Base-by-base conservation (phyloP, 371 early-diverging fungal genomes). In the Actinomortierella wolfii region DNA sequence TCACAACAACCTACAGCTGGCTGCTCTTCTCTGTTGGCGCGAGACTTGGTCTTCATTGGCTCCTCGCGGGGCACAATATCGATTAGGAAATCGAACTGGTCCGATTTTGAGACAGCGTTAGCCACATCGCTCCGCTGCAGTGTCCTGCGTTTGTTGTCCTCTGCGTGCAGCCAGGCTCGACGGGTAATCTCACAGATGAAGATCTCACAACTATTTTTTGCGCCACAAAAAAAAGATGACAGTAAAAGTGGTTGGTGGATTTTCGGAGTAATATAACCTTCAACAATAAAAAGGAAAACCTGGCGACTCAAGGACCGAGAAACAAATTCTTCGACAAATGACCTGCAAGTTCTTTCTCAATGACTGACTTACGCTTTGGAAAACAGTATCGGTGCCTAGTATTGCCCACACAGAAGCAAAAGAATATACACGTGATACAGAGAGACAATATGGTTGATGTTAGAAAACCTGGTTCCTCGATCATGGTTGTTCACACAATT, bases 131-230 rank as follows among this genome's bases (percentile, higher is more conserved):
- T 82, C 54, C 89, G 76, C 81, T 97, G 95, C 47, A 97, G 64
- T n/a, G 96, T 97, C 57, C 96, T 81, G 48, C 97, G 81, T 79
- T 96, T 97, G 74, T 87, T 90, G 67, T 94, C 94, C 69, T 97
- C 95, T 6, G 97, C 91, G 62, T 92, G 87, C 62, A 93, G 23
- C 97, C 97, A 98, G 7, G 97, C 88, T 18, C 97, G 82, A 67
- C 93, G 83, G 18, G 97, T 96, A 28, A 98, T 83, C 77, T 92
- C 96, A 23, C 87, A 86, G 52, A 96, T 92, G 55, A 98, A 96
- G 34, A 94, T 89, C 76, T 98, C 98, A 66, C 96, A 93, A 0
- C 92, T 89, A 62, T 89, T 84, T 13, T 39, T 34, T n/a, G n/a
- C n/a, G n/a, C 14, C 18, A 64, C 13, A 2, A 15, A 15, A 25